Base-by-base conservation (phyloP, 306 rosid genomes). In the Psophocarpus tetragonolobus region DNA sequence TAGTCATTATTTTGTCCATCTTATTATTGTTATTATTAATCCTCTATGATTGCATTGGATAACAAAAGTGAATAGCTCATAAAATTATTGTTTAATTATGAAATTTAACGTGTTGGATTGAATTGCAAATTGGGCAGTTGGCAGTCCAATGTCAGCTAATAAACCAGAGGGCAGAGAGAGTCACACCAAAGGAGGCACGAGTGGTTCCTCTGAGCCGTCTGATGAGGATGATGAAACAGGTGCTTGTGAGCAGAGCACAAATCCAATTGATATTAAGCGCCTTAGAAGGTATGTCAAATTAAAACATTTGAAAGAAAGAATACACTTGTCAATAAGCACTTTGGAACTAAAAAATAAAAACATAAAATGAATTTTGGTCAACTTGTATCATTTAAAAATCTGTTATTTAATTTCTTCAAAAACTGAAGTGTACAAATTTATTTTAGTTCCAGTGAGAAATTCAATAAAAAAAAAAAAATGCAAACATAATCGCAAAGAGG, bases 161-260 rank as follows among this genome's bases (percentile, higher is more conserved):
- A 85, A 91, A 74, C 88, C 90, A 62, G 74, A 47, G 45, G 68
- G 70, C 45, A 6, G 81, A 73, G 85, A 88, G 65, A 84, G 83
- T 81, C 87, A 85, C 74, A 82, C 78, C 42, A 86, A 83, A 85
- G 93, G 87, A 76, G 85, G 50, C 33, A 47, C 89, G 21, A 91
- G 97, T 68, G 96, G 93, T 54, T 89, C 97, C 17, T 92, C 97
- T 24, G 98, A 94, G 0, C 92, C 66, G 26, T 92, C 97, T 3
- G 94, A 93, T 35, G 99, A 88, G 33, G 92, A 89, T 57, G 92
- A 93, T 67, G 97, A 86, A 86, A 82, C 78, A n/a, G 96, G 90
- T 39, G 82, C 84, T 8, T 90, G 82, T 81, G 94, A 87, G 65
- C 88, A 89, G 42, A 86, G 92, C 87, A 89, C 89, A 2, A 83